Percentiles rank a stretch among this genome's conserved stretches.
Evolutionary conservation across 1,284 basidiomycete genomes (phyloP).

Genomic region (Melampsora abietis-canadensis): DNA sequence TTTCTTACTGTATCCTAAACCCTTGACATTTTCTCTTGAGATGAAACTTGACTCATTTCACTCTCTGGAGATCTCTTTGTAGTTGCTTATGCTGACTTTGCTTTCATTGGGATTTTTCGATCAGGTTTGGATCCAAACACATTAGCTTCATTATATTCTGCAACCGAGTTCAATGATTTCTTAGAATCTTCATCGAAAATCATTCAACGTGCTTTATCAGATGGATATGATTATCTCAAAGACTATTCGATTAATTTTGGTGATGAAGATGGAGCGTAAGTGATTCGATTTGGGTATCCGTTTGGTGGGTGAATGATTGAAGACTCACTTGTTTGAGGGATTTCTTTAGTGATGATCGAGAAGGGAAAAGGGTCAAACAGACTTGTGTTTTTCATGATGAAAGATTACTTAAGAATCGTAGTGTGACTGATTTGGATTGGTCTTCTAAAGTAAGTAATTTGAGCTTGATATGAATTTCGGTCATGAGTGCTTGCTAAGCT

Average conservation of each 20-base stretch:
- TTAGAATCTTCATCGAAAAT: slow-evolving; percentile 93
- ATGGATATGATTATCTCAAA: slow-evolving; percentile 91
- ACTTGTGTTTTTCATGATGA: slow-evolving; percentile 86
- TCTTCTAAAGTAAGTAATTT: slow-evolving; percentile 71
- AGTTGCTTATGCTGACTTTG: slow-evolving; percentile 10
- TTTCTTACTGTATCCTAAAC: too few species aligned
- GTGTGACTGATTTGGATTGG: slow-evolving; percentile 95
- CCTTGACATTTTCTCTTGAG: too few species aligned
- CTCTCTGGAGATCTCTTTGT: too few species aligned
- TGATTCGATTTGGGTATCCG: slow-evolving; percentile 66
- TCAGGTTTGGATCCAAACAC: slow-evolving; percentile 81
- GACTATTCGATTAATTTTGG: slow-evolving; percentile 78
- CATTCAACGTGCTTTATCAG: slow-evolving; percentile 89
- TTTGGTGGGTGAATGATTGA: slow-evolving; percentile 1
- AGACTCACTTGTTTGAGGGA: not conserved
- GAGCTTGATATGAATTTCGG: not conserved
- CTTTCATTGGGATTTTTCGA: slow-evolving; percentile 13
- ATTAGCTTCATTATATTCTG: slow-evolving; percentile 70
- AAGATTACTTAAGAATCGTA: slow-evolving; percentile 79
- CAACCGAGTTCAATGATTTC: slow-evolving; percentile 86
- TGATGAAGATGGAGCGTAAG: slow-evolving; percentile 45
- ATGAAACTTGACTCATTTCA: too few species aligned
- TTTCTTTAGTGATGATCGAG: slow-evolving; percentile 70
- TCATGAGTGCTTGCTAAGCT: not conserved
- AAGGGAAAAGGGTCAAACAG: slow-evolving; percentile 79